A percentile compares a stretch with the other conserved stretches of the same genome.
Evolutionary conservation across 2,329 filamentous ascomycete genomes (phyloP).

Genomic region (Thelonectria rubi): DNA sequence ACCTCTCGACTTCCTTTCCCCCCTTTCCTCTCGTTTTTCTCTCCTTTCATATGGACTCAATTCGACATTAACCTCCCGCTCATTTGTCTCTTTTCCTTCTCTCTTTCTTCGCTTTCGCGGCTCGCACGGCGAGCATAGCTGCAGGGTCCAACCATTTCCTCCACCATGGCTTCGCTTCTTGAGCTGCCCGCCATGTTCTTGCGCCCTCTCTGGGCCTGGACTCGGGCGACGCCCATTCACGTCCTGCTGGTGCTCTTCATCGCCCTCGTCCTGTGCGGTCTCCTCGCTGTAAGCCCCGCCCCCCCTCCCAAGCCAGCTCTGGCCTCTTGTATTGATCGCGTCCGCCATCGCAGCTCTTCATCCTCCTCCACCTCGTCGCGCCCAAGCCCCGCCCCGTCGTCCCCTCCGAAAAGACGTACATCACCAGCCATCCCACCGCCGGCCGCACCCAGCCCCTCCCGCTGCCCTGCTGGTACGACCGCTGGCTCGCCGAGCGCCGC

Average conservation of each 20-base stretch:
- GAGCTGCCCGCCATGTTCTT: conserved; percentile 48
- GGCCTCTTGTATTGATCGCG: conserved; percentile 23
- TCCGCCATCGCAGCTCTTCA: conserved; percentile 58
- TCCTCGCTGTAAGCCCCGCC: conserved; percentile 50
- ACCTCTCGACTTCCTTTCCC: background rate
- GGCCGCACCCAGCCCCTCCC: conserved; percentile 50
- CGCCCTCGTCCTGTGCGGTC: conserved; percentile 45
- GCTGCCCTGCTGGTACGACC: conserved; percentile 89
- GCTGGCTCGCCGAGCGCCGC: conserved; percentile 70
- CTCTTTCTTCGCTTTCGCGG: conserved; percentile 24
- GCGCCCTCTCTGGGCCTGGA: conserved; percentile 47
- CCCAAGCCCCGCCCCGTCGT: conserved; percentile 79
- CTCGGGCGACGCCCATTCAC: conserved; percentile 51
- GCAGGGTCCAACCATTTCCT: conserved; percentile 11
- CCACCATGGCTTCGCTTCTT: conserved; percentile 36
- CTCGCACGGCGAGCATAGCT: conserved; percentile 8
- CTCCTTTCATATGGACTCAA: conserved; percentile 14
- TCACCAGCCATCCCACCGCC: conserved; percentile 73
- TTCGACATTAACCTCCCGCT: background rate
- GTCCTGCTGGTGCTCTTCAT: conserved; percentile 50
- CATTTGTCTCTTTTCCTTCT: background rate
- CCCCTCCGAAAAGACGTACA: conserved; percentile 85
- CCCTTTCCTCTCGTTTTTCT: background rate
- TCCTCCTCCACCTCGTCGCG: conserved; percentile 77
- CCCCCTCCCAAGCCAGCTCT: conserved; percentile 1